These are phyloP conservation scores for Sutorius australiensis DNA, from an alignment of 768 basidiomycete species.

Conservation along the genomic window DNA sequence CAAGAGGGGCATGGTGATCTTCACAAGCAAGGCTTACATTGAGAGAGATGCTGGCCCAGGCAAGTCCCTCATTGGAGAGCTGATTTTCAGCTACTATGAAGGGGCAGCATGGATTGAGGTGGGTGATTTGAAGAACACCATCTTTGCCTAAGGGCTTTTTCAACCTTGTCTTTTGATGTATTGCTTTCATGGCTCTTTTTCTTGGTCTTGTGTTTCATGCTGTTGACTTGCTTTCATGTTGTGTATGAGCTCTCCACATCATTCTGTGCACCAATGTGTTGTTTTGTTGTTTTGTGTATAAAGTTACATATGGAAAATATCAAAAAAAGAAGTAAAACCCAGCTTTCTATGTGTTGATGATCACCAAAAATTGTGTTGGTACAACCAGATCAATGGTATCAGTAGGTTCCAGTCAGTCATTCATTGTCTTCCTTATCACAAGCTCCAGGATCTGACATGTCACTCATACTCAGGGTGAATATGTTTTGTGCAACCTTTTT, in stretches of 20 bases:
- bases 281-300: slow-evolving; percentile 10
- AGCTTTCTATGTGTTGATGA: neutral
- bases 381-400: too few species aligned
- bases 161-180: neutral
- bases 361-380: neutral
- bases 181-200: neutral
- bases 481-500: slow-evolving; percentile 1
- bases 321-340: slow-evolving; percentile 1
- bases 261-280: neutral
- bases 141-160: slow-evolving; percentile 14
- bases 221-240: slow-evolving; percentile 20
- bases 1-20: slow-evolving; percentile 74
- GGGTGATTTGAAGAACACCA: slow-evolving; percentile 25
- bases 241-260: neutral
- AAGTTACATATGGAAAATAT: neutral
- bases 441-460: neutral
- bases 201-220: slow-evolving; percentile 9
- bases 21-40: slow-evolving; percentile 61
- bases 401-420: too few species aligned
- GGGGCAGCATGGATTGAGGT: slow-evolving; percentile 35
- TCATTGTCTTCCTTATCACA: neutral
- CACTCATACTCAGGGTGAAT: neutral
- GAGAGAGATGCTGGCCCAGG: slow-evolving; percentile 46
- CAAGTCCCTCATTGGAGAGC: slow-evolving; percentile 41
- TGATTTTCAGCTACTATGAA: slow-evolving; percentile 32